Evolutionary conservation across 2,329 filamentous ascomycete species (phyloP).

Genomic region (Calonectria crousiana): DNA sequence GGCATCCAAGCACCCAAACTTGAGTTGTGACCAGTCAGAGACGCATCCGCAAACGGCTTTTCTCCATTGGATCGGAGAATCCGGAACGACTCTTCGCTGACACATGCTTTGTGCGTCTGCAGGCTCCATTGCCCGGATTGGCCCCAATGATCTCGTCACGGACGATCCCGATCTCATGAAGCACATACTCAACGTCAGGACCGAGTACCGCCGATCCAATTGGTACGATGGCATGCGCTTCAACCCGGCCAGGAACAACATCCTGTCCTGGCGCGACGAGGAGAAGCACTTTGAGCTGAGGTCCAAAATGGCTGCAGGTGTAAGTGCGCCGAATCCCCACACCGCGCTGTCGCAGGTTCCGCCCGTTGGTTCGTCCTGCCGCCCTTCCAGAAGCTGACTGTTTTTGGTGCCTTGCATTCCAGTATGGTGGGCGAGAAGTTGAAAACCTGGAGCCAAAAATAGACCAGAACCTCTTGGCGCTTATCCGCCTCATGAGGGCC

Average conservation of each 20-base stretch:
- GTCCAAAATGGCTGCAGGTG: slow-evolving; percentile 64
- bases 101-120: neutral
- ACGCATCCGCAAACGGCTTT: neutral
- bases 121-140: slow-evolving; percentile 54
- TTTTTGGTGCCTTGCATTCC: neutral
- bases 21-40: neutral
- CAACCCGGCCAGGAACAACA: slow-evolving; percentile 63
- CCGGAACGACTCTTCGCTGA: neutral
- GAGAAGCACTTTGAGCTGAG: slow-evolving; percentile 56
- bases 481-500: slow-evolving; percentile 51
- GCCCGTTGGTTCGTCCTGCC: neutral
- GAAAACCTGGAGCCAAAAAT: slow-evolving; percentile 40
- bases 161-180: slow-evolving; percentile 54
- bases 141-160: slow-evolving; percentile 55
- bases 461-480: slow-evolving; percentile 53
- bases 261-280: slow-evolving; percentile 63
- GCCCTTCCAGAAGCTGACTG: neutral
- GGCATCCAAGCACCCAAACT: neutral
- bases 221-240: slow-evolving; percentile 66
- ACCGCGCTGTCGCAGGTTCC: neutral
- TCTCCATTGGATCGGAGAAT: neutral
- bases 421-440: slow-evolving; percentile 66
- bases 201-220: slow-evolving; percentile 48
- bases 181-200: slow-evolving; percentile 50
- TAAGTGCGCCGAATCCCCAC: slow-evolving; percentile 37